Evolutionary conservation across 306 rosid species (phyloP).

Genomic region (Quercus variabilis): DNA sequence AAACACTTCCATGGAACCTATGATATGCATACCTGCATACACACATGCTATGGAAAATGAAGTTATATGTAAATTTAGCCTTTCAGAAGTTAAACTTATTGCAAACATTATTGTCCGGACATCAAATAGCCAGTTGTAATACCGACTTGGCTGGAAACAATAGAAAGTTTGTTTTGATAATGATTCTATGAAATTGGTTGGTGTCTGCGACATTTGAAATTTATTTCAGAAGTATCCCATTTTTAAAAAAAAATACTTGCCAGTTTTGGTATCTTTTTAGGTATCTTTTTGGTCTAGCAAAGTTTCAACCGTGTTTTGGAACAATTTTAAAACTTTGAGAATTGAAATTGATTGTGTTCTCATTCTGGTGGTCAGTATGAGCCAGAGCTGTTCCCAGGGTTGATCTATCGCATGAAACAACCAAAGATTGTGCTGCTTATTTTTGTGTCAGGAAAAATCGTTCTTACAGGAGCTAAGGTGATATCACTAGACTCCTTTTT

Average conservation of each 20-base stretch:
- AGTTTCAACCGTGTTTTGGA: background rate
- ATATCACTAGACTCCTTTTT: background rate
- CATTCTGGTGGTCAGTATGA: slow-evolving; percentile 58
- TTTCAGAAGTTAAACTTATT: too few species aligned
- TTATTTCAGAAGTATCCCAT: too few species aligned
- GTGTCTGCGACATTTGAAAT: too few species aligned
- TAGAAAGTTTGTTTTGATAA: too few species aligned
- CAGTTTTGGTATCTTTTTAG: background rate
- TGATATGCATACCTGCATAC: background rate
- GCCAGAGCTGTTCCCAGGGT: slow-evolving; percentile 95
- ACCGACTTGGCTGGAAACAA: too few species aligned
- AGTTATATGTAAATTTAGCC: too few species aligned
- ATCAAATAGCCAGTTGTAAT: too few species aligned
- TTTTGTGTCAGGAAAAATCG: slow-evolving; percentile 93
- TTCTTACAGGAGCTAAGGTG: slow-evolving; percentile 98
- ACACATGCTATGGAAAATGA: background rate
- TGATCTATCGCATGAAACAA: slow-evolving; percentile 94
- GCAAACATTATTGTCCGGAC: too few species aligned
- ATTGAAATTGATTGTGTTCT: background rate
- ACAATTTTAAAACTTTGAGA: background rate
- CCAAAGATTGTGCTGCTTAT: slow-evolving; percentile 95
- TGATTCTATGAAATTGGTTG: too few species aligned
- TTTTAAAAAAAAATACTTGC: too few species aligned
- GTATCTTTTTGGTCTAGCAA: background rate
- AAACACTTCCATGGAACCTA: background rate